phyloP scores from a whole-genome alignment of 768 basidiomycete species.

The Termitomyces sp. region DNA sequence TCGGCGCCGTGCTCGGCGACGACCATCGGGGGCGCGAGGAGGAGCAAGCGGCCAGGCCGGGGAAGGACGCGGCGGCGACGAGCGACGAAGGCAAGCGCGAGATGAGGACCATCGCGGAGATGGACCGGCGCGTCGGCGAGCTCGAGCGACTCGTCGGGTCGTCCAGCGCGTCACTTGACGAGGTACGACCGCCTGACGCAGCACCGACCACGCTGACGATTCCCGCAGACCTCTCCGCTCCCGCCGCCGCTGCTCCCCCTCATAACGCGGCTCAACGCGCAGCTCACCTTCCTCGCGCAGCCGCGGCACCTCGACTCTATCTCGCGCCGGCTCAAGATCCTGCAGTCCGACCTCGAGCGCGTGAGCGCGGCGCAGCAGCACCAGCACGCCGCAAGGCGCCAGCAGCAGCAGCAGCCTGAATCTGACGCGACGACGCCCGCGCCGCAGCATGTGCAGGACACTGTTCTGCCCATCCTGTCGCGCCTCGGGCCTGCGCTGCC shows the following conservation, averaged over 20 bases:
- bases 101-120: slow-evolving; percentile 53
- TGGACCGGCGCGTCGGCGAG: slow-evolving; percentile 81
- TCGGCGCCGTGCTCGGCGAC: slow-evolving; percentile 49
- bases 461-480: slow-evolving; percentile 61
- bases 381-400: slow-evolving; percentile 36
- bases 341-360: slow-evolving; percentile 90
- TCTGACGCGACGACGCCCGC: slow-evolving; percentile 17
- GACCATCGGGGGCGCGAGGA: slow-evolving; percentile 16
- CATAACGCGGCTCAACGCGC: slow-evolving; percentile 76
- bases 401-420: slow-evolving; percentile 37
- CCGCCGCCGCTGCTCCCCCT: slow-evolving; percentile 80
- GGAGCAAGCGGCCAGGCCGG: slow-evolving; percentile 9
- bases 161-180: slow-evolving; percentile 72
- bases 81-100: slow-evolving; percentile 27
- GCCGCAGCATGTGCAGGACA: slow-evolving; percentile 39
- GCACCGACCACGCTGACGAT: neutral
- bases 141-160: slow-evolving; percentile 84
- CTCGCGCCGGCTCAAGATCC: slow-evolving; percentile 86
- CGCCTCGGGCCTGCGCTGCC: slow-evolving; percentile 70
- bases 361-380: slow-evolving; percentile 44
- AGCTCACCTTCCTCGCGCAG: slow-evolving; percentile 85
- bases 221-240: slow-evolving; percentile 55
- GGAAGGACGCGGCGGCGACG: slow-evolving; percentile 1
- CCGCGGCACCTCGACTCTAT: slow-evolving; percentile 95
- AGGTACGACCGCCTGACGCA: too few species aligned